Base-by-base conservation (phyloP, 768 basidiomycete genomes). In the Suillus hirtellus region DNA sequence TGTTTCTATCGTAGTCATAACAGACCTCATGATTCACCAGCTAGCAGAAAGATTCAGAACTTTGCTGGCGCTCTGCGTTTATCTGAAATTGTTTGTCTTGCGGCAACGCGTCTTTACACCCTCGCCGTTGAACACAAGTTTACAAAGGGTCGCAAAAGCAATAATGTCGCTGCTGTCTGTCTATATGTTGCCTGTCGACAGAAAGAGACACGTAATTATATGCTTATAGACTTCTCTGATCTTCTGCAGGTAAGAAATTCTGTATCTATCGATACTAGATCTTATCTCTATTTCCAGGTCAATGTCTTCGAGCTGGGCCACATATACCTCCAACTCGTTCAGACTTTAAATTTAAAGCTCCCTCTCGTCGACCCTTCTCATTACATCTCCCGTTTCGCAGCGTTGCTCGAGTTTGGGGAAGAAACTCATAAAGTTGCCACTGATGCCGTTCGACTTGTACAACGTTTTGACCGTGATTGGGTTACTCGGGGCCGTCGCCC, bases 211-310 rank as follows among this genome's bases (percentile, higher is more conserved):
- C 79, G 90, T 60, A 93, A 89, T 62, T 93, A 96, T 75, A 99
- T 99, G 97, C 86, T 99, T 31, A 99, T 99, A 66, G 97, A 99
- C 77, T 99, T 99, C 70, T 94, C 94, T n/a, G 96, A 99, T 72
- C 81, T 96, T 46, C 84, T 99, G 4, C 91, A 94, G 80, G 96
- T 91, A 67, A 65, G 15, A 3, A 61, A 31, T 17, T 34, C 9
- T 43, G 46, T 19, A 5, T 27, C 14, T 43, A 42, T 40, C 24
- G 1, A 27, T 11, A 17, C 24, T 35, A 53, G 27, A 19, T 63
- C 35, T 34, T 19, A 62, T 21, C 43, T 56, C 54, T 40, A 47
- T 61, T 50, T 55, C 19, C 68, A 96, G 95, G 93, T 98, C 65
- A 98, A 99, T 71, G 97, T 99, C 14, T 99, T 96, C 69, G 94